Evolutionary conservation across 371 early-diverging fungal genomes (phyloP).

Genomic region (Haplosporangium sp.): DNA sequence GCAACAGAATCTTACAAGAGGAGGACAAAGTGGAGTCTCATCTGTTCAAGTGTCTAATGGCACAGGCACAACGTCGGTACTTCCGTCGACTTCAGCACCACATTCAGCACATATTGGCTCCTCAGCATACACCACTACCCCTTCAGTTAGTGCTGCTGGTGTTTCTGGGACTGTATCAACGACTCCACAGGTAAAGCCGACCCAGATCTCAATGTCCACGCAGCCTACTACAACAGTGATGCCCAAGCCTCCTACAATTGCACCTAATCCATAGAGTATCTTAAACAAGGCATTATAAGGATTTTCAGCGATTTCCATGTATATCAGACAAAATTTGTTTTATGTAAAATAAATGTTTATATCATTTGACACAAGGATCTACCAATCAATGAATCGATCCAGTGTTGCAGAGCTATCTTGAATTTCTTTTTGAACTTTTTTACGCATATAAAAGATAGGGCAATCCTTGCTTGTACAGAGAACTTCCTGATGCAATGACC

Average conservation of each 20-base stretch:
- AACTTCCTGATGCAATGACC: slow-evolving; percentile 96
- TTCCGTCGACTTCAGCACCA: background rate
- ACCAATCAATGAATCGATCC: slow-evolving; percentile 78
- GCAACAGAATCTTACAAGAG: background rate
- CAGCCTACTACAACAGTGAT: background rate
- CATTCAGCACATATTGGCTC: background rate
- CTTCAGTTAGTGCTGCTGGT: background rate
- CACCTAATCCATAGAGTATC: background rate
- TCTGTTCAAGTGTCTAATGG: background rate
- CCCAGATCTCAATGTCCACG: background rate
- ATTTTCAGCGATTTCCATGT: no score
- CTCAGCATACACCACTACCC: background rate
- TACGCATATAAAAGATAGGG: slow-evolving; percentile 99
- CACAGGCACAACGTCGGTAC: background rate
- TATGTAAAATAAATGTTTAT: slow-evolving; percentile 1
- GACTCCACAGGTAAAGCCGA: background rate
- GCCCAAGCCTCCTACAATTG: background rate
- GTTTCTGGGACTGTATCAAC: background rate
- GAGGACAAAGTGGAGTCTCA: background rate
- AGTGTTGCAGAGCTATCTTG: slow-evolving; percentile 75
- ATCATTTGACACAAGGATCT: background rate
- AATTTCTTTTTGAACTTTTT: slow-evolving; percentile 97
- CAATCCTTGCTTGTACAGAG: slow-evolving; percentile 98
- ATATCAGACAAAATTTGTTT: background rate
- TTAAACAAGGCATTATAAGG: no score